These are phyloP conservation scores for Pseudogymnoascus sp. DNA, from an alignment of 2,329 filamentous ascomycete species.

Conservation along the genomic window DNA sequence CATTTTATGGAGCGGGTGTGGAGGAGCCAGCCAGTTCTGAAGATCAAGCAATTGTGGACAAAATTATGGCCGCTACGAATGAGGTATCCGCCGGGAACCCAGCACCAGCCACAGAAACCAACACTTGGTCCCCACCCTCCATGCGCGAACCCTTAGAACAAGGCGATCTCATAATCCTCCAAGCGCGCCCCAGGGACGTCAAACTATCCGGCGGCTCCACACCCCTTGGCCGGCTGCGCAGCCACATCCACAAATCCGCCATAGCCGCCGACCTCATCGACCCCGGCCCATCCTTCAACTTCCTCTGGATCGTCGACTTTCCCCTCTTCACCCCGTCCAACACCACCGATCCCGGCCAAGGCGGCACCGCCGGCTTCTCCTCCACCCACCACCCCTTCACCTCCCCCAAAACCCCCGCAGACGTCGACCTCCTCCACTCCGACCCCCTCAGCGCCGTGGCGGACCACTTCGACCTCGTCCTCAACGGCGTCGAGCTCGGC, in stretches of 20 bases:
- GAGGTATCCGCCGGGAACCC: conserved; percentile 15
- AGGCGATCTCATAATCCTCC: conserved; percentile 74
- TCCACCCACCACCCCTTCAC: conserved; percentile 97
- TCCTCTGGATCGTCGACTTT: conserved; percentile 86
- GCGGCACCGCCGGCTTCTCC: conserved; percentile 69
- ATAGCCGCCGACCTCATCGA: conserved; percentile 20
- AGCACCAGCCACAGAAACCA: conserved; percentile 19
- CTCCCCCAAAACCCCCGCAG: conserved; percentile 63
- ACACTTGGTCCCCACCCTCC: conserved; percentile 27
- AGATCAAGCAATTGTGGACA: neutral
- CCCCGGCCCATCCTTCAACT: conserved; percentile 40
- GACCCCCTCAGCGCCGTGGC: conserved; percentile 67
- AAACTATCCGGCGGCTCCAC: conserved; percentile 68
- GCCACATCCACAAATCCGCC: conserved; percentile 25
- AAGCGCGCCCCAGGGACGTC: conserved; percentile 60
- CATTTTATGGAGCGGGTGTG: neutral
- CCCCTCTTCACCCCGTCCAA: conserved; percentile 77
- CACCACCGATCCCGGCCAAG: conserved; percentile 56
- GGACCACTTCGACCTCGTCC: conserved; percentile 91
- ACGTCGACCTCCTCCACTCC: conserved; percentile 66
- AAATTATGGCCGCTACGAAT: neutral
- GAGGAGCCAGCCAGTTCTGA: neutral
- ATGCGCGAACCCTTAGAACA: conserved; percentile 38
- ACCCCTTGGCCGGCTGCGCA: conserved; percentile 30
- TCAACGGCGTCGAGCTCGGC: conserved; percentile 91